phyloP scores from a whole-genome alignment of 441 rosid species.

The Eruca vesicaria region DNA sequence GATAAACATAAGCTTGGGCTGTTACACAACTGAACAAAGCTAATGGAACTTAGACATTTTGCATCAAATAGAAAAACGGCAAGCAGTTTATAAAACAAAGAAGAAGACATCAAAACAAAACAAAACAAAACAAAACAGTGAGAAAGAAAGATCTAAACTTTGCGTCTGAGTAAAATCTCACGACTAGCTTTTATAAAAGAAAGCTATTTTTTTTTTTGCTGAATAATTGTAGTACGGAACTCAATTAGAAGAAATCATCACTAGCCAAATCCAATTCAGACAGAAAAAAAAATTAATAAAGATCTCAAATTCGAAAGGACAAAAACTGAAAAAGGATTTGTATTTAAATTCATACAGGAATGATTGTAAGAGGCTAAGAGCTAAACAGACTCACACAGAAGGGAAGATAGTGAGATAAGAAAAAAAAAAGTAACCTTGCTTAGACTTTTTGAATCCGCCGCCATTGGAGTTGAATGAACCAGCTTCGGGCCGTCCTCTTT shows the following conservation, averaged over 20 bases:
- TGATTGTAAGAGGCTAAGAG: too few species aligned
- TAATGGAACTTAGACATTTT: neutral
- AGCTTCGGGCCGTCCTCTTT: constrained; percentile 60
- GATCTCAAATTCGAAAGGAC: constrained; percentile 7
- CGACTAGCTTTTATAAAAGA: neutral
- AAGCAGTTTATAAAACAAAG: too few species aligned
- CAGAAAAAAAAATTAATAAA: neutral
- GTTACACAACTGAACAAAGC: neutral
- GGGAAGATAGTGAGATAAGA: neutral
- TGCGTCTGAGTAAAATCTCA: neutral
- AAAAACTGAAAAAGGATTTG: neutral
- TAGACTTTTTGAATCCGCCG: constrained; percentile 62
- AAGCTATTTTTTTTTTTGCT: neutral
- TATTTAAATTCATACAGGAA: neutral
- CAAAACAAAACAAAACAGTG: too few species aligned
- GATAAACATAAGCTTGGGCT: neutral
- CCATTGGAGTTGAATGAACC: constrained; percentile 53
- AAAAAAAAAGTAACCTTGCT: constrained; percentile 51
- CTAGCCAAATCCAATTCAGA: neutral
- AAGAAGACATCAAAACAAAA: too few species aligned
- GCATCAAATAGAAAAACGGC: neutral
- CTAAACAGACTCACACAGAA: neutral
- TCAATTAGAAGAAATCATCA: neutral
- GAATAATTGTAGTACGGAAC: neutral
- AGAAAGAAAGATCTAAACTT: neutral